Percentiles rank a stretch among this genome's conserved stretches.
Evolutionary conservation across 495 filamentous ascomycete genomes (phyloP).

Genomic region (Letharia lupina): DNA sequence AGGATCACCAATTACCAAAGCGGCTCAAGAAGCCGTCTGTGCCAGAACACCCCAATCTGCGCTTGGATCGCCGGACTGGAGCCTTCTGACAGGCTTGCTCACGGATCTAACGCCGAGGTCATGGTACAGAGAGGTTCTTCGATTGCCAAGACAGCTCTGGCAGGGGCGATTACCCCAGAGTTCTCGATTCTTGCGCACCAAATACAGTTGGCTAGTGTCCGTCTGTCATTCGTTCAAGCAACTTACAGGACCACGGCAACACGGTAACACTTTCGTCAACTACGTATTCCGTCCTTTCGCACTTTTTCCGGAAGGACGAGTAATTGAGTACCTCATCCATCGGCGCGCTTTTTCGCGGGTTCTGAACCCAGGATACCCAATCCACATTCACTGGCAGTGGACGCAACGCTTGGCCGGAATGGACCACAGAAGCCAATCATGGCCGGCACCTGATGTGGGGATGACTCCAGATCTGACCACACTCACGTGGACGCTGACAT

Average conservation of each 20-base stretch:
- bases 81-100: not conserved
- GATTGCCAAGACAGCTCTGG: not conserved
- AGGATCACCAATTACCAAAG: not conserved
- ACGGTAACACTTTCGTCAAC: not conserved
- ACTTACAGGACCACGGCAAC: not conserved
- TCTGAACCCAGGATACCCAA: not conserved
- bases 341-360: not conserved
- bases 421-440: not conserved
- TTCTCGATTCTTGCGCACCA: slow-evolving; percentile 2
- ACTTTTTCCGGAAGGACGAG: not conserved
- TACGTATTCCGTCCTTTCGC: not conserved
- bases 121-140: not conserved
- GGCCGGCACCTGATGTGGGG: not conserved
- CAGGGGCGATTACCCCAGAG: not conserved
- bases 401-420: not conserved
- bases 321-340: not conserved
- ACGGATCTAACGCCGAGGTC: not conserved
- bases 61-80: not conserved
- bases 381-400: not conserved
- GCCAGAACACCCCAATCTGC: not conserved
- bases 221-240: not conserved
- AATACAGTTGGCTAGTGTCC: not conserved
- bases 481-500: not conserved
- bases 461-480: not conserved
- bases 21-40: not conserved